These are phyloP conservation scores for Suillus variegatus DNA, from an alignment of 768 basidiomycete genomes.

Conservation along the genomic window DNA sequence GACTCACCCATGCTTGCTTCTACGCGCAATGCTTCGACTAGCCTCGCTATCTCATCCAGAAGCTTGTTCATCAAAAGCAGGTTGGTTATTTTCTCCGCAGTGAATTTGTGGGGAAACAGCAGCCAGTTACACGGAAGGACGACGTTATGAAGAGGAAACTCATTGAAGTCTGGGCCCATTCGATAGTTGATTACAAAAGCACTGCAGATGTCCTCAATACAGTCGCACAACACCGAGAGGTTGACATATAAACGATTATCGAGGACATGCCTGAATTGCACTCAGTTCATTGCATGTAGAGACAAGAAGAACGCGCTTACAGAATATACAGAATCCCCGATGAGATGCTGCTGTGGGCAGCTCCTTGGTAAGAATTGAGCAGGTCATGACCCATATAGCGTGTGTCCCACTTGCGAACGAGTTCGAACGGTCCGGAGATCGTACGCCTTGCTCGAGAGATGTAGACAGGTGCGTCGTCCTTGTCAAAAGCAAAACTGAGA, in stretches of 20 bases:
- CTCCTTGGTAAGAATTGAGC: slow-evolving; percentile 30
- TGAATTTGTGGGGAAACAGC: slow-evolving; percentile 20
- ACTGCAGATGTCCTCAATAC: slow-evolving; percentile 50
- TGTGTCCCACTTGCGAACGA: slow-evolving; percentile 15
- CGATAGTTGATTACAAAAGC: slow-evolving; percentile 39
- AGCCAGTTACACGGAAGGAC: slow-evolving; percentile 61
- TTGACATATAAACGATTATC: slow-evolving; percentile 40
- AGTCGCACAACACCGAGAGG: slow-evolving; percentile 49
- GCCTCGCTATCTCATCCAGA: slow-evolving; percentile 18
- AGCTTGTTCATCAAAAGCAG: slow-evolving; percentile 12
- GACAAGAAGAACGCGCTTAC: not conserved
- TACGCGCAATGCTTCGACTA: slow-evolving; percentile 32
- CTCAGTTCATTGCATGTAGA: no score
- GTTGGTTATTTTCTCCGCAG: slow-evolving; percentile 10
- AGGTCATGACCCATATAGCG: slow-evolving; percentile 35
- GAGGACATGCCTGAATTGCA: slow-evolving; percentile 43
- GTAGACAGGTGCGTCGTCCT: slow-evolving; percentile 32
- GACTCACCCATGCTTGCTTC: slow-evolving; percentile 29
- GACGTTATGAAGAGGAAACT: slow-evolving; percentile 41
- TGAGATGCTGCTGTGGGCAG: slow-evolving; percentile 25
- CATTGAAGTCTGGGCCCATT: slow-evolving; percentile 12
- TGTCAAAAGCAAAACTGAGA: slow-evolving; percentile 42
- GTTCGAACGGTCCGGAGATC: not conserved
- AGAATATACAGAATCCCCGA: slow-evolving; percentile 32
- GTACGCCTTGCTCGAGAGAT: slow-evolving; percentile 36